A percentile compares a stretch with the other conserved stretches of the same genome.
phyloP scores from a whole-genome alignment of 768 basidiomycete genomes.

The Auricularia sp. region DNA sequence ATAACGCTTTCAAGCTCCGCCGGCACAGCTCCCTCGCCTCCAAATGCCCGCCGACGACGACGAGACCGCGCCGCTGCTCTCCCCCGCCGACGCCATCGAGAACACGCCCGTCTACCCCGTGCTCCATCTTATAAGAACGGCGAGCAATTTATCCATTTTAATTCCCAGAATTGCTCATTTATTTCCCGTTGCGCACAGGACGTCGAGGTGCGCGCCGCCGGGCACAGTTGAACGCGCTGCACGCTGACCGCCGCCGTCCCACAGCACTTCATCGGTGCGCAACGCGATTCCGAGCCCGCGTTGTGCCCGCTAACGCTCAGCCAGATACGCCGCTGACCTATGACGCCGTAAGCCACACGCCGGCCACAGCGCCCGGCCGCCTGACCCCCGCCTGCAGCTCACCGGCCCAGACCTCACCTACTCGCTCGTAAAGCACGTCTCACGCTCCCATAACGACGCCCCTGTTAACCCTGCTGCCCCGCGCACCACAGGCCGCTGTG shows the following conservation, averaged over 20 bases:
- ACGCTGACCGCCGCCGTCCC: slow-evolving; percentile 4
- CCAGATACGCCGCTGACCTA: slow-evolving; percentile 76
- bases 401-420: slow-evolving; percentile 84
- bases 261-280: slow-evolving; percentile 62
- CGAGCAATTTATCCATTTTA: slow-evolving; percentile 23
- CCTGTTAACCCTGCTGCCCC: neutral
- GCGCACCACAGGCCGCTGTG: slow-evolving; percentile 51
- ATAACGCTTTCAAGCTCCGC: too few species aligned
- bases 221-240: neutral
- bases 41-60: neutral
- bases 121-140: slow-evolving; percentile 66
- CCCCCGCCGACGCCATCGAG: slow-evolving; percentile 28
- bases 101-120: slow-evolving; percentile 64
- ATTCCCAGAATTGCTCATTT: slow-evolving; percentile 1
- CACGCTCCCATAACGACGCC: too few species aligned
- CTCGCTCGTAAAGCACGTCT: slow-evolving; percentile 50
- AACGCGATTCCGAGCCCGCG: slow-evolving; percentile 3
- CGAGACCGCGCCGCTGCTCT: neutral
- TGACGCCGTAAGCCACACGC: slow-evolving; percentile 50
- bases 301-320: slow-evolving; percentile 1
- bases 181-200: slow-evolving; percentile 13
- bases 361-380: neutral
- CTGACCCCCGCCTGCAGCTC: slow-evolving; percentile 35
- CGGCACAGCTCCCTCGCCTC: neutral
- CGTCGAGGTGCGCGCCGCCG: slow-evolving; percentile 53